Percentiles rank a stretch among this genome's conserved stretches.
These are phyloP conservation scores for Amylocystis lapponica DNA, from an alignment of 768 basidiomycete species.

Conservation along the genomic window DNA sequence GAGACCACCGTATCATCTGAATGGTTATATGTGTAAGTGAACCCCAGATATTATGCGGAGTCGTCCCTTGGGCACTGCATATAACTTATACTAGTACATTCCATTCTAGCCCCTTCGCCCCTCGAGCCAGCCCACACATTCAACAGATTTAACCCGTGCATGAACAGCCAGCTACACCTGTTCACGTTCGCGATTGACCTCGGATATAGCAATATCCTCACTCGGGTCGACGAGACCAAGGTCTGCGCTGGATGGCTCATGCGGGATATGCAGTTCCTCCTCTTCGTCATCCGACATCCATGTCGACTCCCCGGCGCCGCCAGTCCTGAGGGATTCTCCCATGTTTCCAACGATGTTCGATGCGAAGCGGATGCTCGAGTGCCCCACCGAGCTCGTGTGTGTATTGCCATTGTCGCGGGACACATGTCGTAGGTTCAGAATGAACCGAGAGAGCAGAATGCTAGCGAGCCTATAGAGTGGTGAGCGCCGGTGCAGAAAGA, in stretches of 20 bases:
- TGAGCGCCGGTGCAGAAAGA: background rate
- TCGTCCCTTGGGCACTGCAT: too few relatives aligned
- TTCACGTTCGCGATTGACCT: too few relatives aligned
- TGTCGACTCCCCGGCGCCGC: background rate
- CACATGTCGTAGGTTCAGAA: constrained; percentile 7
- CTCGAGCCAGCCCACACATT: too few relatives aligned
- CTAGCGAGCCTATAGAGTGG: constrained; percentile 3
- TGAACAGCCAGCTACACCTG: too few relatives aligned
- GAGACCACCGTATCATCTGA: too few relatives aligned
- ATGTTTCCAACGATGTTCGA: background rate
- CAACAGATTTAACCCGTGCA: too few relatives aligned
- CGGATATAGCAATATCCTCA: too few relatives aligned
- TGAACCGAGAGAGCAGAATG: constrained; percentile 8
- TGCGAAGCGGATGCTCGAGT: too few relatives aligned
- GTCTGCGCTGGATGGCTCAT: background rate
- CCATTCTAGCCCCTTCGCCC: too few relatives aligned
- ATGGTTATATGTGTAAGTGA: too few relatives aligned
- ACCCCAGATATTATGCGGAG: too few relatives aligned
- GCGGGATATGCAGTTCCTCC: background rate
- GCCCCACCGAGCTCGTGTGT: background rate
- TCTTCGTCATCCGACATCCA: background rate
- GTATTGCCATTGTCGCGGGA: background rate
- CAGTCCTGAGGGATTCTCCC: background rate
- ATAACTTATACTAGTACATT: too few relatives aligned
- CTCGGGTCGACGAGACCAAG: background rate